phyloP scores from a whole-genome alignment of 257 asterid species.

The Catharanthus roseus region DNA sequence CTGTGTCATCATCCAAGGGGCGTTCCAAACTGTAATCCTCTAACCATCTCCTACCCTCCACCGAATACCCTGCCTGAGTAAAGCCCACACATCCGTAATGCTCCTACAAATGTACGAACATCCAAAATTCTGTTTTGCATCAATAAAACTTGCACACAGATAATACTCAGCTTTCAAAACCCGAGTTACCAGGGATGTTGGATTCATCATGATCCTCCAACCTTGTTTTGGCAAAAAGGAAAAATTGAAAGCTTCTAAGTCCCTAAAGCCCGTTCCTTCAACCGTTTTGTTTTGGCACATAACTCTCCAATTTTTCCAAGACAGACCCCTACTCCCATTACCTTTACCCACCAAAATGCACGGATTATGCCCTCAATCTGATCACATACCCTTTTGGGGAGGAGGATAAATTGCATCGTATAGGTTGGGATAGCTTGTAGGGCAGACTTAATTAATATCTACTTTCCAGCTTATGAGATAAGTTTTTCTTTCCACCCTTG shows the following conservation, averaged over 20 bases:
- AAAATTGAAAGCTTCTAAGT: not conserved
- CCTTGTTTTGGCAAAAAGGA: not conserved
- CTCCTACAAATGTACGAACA: not conserved
- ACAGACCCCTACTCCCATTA: not conserved
- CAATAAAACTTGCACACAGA: not conserved
- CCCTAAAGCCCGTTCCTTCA: not conserved
- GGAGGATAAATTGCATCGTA: not conserved
- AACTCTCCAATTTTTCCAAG: not conserved
- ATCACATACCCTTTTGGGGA: not conserved
- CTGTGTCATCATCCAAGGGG: not conserved
- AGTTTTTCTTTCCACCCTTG: too few relatives aligned
- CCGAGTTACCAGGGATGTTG: not conserved
- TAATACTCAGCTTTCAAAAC: not conserved
- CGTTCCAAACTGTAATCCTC: not conserved
- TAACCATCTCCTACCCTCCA: not conserved
- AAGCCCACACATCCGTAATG: too few relatives aligned
- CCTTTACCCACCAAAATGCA: not conserved
- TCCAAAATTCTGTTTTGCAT: not conserved
- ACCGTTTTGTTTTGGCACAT: not conserved
- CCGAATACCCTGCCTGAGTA: not conserved
- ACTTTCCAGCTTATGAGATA: too few relatives aligned
- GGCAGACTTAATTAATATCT: not conserved
- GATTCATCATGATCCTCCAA: not conserved
- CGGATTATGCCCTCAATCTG: not conserved
- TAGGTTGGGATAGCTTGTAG: not conserved